Conservation (phyloP, 2,329 filamentous ascomycete genomes). For the Stylonectria norvegica region DNA sequence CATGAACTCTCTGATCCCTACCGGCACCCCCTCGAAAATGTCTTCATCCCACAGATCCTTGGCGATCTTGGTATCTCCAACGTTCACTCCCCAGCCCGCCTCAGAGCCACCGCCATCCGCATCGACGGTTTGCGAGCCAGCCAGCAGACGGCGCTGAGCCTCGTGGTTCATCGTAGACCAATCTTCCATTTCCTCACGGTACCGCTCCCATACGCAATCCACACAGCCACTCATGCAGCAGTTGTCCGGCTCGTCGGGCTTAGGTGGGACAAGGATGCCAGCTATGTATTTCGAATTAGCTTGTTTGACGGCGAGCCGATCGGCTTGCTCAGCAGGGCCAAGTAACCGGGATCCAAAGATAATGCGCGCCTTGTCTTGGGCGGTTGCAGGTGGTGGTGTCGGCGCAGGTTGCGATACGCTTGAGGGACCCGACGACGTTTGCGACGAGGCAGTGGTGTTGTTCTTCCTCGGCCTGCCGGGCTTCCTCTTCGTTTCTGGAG, state of each 20-base stretch:
- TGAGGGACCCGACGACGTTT: constrained; percentile 2
- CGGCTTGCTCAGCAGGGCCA: constrained; percentile 66
- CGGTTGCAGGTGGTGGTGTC: constrained; percentile 35
- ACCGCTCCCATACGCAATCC: constrained; percentile 94
- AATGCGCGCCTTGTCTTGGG: constrained; percentile 57
- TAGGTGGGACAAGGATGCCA: constrained; percentile 77
- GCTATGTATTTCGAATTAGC: constrained; percentile 64
- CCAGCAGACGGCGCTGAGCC: constrained; percentile 54
- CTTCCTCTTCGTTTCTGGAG: constrained; percentile 18
- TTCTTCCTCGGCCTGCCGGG: constrained; percentile 15
- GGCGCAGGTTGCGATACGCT: constrained; percentile 5
- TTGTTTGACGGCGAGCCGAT: constrained; percentile 55
- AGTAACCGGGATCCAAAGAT: constrained; percentile 80
- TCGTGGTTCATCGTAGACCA: constrained; percentile 67
- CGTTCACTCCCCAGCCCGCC: constrained; percentile 55
- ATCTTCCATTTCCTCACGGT: constrained; percentile 86
- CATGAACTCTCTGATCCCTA: constrained; percentile 97
- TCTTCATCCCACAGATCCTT: constrained; percentile 61
- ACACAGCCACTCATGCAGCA: constrained; percentile 99
- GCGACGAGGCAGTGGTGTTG: constrained; percentile 12
- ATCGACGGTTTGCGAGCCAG: constrained; percentile 60
- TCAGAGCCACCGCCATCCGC: constrained; percentile 76
- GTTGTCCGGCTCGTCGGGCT: constrained; percentile 88
- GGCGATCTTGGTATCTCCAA: constrained; percentile 39
- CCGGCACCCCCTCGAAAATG: constrained; percentile 75